These are phyloP conservation scores for Candida odintsovae DNA, from an alignment of 805 yeast species.

Conservation along the genomic window DNA sequence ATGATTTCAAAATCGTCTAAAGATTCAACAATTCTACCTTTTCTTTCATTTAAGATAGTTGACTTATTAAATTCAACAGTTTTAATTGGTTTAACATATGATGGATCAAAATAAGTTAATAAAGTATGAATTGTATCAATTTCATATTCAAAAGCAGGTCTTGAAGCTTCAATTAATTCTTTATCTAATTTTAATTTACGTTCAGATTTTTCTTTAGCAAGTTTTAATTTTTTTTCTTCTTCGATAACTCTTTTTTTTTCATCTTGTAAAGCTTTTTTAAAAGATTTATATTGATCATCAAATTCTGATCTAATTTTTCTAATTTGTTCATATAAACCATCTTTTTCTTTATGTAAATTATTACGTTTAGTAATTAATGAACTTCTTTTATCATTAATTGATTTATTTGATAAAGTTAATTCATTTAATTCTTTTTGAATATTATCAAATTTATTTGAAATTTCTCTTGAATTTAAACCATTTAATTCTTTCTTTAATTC, in stretches of 20 bases:
- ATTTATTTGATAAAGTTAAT: constrained; percentile 53
- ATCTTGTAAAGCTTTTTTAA: constrained; percentile 59
- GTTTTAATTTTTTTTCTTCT: constrained; percentile 43
- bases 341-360: constrained; percentile 60
- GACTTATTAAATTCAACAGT: constrained; percentile 26
- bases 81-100: constrained; percentile 54
- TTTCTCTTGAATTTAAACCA: constrained; percentile 51
- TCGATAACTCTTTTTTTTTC: constrained; percentile 67
- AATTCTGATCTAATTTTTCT: constrained; percentile 67
- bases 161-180: constrained; percentile 64
- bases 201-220: constrained; percentile 43
- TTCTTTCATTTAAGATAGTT: constrained; percentile 23
- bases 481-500: constrained; percentile 66
- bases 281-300: constrained; percentile 68
- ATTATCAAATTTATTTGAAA: constrained; percentile 61
- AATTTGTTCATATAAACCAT: constrained; percentile 60
- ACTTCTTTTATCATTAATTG: constrained; percentile 61
- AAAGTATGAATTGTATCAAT: constrained; percentile 70
- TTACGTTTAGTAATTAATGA: constrained; percentile 59
- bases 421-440: constrained; percentile 66
- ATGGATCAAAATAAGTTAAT: constrained; percentile 71
- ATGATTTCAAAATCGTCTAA: constrained; percentile 56
- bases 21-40: constrained; percentile 45
- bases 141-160: constrained; percentile 82
- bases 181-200: constrained; percentile 60